Evolutionary conservation across 2,329 filamentous ascomycete genomes (phyloP), one percentile per base, ranked within the genome.

Genomic region (Tolypocladium nubicola): DNA sequence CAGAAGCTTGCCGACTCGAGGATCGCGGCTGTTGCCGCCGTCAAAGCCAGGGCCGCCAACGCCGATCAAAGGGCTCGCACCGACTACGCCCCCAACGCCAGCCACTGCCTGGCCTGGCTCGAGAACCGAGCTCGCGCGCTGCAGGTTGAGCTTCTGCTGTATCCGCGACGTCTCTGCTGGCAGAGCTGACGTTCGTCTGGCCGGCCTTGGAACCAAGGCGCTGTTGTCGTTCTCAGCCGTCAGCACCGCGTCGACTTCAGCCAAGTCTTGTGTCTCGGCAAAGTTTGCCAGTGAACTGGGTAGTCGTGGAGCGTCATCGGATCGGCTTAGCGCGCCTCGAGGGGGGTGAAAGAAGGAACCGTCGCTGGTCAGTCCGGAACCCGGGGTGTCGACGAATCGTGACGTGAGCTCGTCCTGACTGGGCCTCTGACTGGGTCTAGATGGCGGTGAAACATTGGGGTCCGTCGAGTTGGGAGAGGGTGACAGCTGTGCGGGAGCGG

Each of bases 131-230:
- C 85, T 88, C 37, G 86, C 87, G 41, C 87, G 81, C 66, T 90
- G 86, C 1, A 90, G 77, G 71, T 89, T 86, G 16, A 90, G 75
- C 65, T 90, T 90, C 68, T 90, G 86, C 70, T 90, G 86, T 1
- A 86, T 89, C 16, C 87, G 79, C 56, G 85, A 88, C 62, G 82
- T 78, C 59, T 83, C 79, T 1, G 79, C 77, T 1, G 76, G 70
- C 1, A 73, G 73, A 1, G 72, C 71, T 21, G 64, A 75, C 61
- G 62, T 71, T 61, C 73, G 70, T 63, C 65, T 72, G 64, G 61
- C 75, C 64, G 67, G 69, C 66, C 74, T 75, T 33, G 76, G 79
- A 4, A 77, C 73, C 16, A 82, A 67, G 40, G 75, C 77, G 57
- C 77, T 79, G 56, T 76, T 72, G 13, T 73, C 70, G 5, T 66